Conservation (phyloP, 257 asterid genomes). For the Forsythia suspensa region DNA sequence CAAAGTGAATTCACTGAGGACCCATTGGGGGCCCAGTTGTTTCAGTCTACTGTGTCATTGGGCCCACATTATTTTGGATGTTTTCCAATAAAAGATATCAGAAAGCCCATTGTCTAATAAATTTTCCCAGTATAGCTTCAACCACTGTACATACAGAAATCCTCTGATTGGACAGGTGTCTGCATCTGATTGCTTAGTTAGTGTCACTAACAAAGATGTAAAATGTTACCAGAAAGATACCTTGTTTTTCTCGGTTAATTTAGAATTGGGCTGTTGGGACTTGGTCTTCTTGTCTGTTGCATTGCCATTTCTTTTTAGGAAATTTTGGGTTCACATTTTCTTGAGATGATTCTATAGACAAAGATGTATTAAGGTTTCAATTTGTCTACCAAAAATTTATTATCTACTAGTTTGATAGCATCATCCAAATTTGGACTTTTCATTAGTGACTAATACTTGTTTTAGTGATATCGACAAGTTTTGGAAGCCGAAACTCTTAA, state of each 20-base stretch:
- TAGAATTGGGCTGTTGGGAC: conserved; percentile 15
- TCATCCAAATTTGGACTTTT: background rate
- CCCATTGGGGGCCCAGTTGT: conserved; percentile 31
- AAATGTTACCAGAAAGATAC: conserved; percentile 50
- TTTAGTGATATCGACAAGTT: background rate
- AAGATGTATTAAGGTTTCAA: background rate
- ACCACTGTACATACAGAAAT: conserved; percentile 18
- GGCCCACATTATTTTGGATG: conserved; percentile 36
- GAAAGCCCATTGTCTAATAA: conserved; percentile 4
- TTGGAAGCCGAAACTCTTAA: no score
- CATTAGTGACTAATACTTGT: background rate
- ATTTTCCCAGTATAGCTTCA: conserved; percentile 24
- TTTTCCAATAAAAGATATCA: conserved; percentile 17
- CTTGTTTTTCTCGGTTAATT: conserved; percentile 29
- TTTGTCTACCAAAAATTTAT: conserved; percentile 4
- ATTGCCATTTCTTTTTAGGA: background rate
- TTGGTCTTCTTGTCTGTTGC: conserved; percentile 19
- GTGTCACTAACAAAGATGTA: conserved; percentile 22
- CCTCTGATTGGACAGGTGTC: conserved; percentile 26
- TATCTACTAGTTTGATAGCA: conserved; percentile 18
- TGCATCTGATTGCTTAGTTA: conserved; percentile 20
- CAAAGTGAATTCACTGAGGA: conserved; percentile 25
- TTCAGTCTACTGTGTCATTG: conserved; percentile 15
- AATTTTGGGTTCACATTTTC: conserved; percentile 17
- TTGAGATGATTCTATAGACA: background rate